Evolutionary conservation across 1,284 basidiomycete genomes (phyloP).

Genomic region (Apiotrichum domesticum): DNA sequence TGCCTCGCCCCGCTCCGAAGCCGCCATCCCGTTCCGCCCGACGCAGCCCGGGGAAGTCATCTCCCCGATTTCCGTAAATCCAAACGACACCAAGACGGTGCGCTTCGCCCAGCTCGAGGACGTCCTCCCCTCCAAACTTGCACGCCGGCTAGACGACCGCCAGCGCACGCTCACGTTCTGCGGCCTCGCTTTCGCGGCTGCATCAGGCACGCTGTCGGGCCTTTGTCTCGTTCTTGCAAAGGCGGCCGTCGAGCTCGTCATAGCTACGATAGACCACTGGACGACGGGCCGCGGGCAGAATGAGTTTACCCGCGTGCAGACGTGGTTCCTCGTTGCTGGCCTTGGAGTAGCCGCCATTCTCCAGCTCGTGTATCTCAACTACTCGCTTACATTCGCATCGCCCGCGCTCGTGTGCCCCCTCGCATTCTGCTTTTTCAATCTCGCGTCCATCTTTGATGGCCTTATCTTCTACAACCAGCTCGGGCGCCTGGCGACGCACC

Average conservation of each 20-base stretch:
- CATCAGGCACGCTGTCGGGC: conserved; percentile 85
- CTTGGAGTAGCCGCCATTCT: conserved; percentile 33
- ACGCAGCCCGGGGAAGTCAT: conserved; percentile 3
- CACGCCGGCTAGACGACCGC: not conserved
- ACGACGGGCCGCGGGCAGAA: conserved; percentile 58
- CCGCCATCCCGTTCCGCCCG: conserved; percentile 33
- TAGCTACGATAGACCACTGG: conserved; percentile 61
- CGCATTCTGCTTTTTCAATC: conserved; percentile 93
- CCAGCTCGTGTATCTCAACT: conserved; percentile 85
- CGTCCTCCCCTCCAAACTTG: conserved; percentile 1
- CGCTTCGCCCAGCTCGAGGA: conserved; percentile 8
- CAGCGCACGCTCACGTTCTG: conserved; percentile 60
- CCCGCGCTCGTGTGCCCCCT: conserved; percentile 89
- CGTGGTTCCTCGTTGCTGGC: conserved; percentile 40
- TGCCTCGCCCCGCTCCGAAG: conserved; percentile 28
- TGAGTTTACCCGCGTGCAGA: conserved; percentile 61
- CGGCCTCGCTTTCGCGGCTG: conserved; percentile 81
- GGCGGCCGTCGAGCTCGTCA: conserved; percentile 81
- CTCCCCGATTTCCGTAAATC: conserved; percentile 2
- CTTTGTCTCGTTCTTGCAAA: conserved; percentile 93
- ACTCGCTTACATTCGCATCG: conserved; percentile 72
- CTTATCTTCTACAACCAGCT: conserved; percentile 90
- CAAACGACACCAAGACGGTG: conserved; percentile 5
- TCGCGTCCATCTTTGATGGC: conserved; percentile 75
- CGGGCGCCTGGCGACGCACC: conserved; percentile 60